Percentiles rank a stretch among this genome's conserved stretches.
These are phyloP conservation scores for Fusarium sp. DNA, from an alignment of 2,329 filamentous ascomycete species.

Conservation along the genomic window DNA sequence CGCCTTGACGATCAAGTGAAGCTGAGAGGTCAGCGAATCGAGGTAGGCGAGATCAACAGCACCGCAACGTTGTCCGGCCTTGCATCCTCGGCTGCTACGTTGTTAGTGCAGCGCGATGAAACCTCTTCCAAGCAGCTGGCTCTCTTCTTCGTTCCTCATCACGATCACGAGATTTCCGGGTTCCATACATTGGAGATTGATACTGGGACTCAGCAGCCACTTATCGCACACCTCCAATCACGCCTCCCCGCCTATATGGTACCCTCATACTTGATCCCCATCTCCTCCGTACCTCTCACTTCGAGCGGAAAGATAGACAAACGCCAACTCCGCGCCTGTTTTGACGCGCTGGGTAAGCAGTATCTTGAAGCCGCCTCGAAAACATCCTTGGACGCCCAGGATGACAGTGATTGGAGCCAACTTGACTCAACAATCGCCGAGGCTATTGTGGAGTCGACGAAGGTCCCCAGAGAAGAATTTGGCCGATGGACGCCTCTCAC, in stretches of 20 bases:
- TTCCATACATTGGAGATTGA: constrained; percentile 60
- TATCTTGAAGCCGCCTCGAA: constrained; percentile 59
- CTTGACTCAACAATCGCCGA: constrained; percentile 71
- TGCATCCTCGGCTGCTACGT: constrained; percentile 74
- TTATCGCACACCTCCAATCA: constrained; percentile 70
- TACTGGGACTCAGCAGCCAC: constrained; percentile 53
- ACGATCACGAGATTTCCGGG: constrained; percentile 12
- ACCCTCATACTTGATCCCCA: constrained; percentile 79
- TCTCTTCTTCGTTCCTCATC: constrained; percentile 75
- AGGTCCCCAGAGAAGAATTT: constrained; percentile 63
- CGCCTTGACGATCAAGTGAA: constrained; percentile 87
- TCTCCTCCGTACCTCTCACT: constrained; percentile 79
- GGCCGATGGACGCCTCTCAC: constrained; percentile 80
- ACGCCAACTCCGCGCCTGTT: constrained; percentile 63
- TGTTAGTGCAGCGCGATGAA: constrained; percentile 66
- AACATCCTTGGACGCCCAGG: constrained; percentile 49
- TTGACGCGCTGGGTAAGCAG: constrained; percentile 61
- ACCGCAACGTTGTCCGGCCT: constrained; percentile 66
- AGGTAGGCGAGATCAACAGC: constrained; percentile 82
- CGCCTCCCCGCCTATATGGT: constrained; percentile 83
- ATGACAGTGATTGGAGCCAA: constrained; percentile 64
- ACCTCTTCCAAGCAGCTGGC: constrained; percentile 69
- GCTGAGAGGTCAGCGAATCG: constrained; percentile 83
- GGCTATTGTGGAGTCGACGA: constrained; percentile 67
- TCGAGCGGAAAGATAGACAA: constrained; percentile 82